Evolutionary conservation across 176 grass and related monocot genomes (phyloP), one percentile per base, ranked within the genome.

Genomic region (Chloris gayana): DNA sequence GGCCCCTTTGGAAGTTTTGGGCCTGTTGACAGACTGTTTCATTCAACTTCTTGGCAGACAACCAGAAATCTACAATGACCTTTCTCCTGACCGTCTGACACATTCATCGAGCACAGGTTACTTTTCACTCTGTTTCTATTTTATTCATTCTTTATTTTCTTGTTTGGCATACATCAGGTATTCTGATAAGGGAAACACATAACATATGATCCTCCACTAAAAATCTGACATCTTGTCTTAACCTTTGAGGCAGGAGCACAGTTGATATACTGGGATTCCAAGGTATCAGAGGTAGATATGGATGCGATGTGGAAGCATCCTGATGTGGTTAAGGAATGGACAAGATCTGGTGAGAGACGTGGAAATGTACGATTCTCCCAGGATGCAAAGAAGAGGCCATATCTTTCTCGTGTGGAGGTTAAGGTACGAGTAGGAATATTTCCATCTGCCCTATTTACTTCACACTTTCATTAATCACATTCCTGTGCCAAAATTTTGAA

Each of bases 381-480:
- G 83, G 92, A 95, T 51, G 54, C 74, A 62, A 85, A 98, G 80
- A 95, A 95, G 62, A 98, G 78, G 67, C 88, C 88, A n/a, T 98
- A 98, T 91, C 95, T 98, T 84, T 98, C 95, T 93, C 90, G 86
- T 39, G 81, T 98, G 79, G 95, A 98, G 81, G 95, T 94, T 61
- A 98, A 93, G 92, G 95, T 98, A 92, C 69, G 74, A 39, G 80
- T 83, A 42, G 58, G 42, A 83, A 67, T 24, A 54, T 34, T 44
- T 53, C 24, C 45, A 29, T 32, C 65, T 63, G 14, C 13, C 44
- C 7, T 56, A n/a, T 51, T 57, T 61, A 82, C 47, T 76, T 87
- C 50, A 69, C 70, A 60, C 62, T 75, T 89, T 21, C 25, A 29
- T 11, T 61, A 29, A 61, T 26, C 76, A 34, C 29, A 64, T 25